Conservation (phyloP, 768 basidiomycete genomes). For the Tylopilus sp. region DNA sequence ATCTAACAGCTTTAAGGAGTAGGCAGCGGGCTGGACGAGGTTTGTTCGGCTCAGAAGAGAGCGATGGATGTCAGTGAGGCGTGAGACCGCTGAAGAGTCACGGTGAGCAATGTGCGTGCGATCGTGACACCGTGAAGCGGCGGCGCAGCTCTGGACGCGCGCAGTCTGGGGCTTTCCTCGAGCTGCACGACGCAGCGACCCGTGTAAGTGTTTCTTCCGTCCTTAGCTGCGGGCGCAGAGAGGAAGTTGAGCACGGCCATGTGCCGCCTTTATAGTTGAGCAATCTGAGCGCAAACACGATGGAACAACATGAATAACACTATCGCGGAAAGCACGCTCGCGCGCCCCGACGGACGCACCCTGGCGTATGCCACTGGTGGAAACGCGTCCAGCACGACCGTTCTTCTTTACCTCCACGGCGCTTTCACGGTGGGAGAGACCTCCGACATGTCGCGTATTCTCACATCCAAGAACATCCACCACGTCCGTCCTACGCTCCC, state of each 20-base stretch:
- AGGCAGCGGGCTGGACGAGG: background rate
- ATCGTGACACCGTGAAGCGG: no score
- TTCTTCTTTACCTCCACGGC: conserved; percentile 57
- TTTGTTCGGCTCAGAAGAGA: background rate
- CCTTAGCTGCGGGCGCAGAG: background rate
- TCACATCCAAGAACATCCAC: conserved; percentile 34
- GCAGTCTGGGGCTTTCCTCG: no score
- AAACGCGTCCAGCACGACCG: conserved; percentile 42
- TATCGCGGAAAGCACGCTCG: conserved; percentile 16
- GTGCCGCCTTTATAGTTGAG: background rate
- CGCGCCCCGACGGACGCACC: conserved; percentile 38
- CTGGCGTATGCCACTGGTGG: conserved; percentile 54
- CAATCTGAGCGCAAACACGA: no score
- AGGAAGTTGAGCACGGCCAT: background rate
- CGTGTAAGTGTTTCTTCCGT: no score
- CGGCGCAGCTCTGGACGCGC: background rate
- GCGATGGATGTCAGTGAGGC: background rate
- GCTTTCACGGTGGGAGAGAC: conserved; percentile 49
- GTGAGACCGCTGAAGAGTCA: background rate
- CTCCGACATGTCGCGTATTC: conserved; percentile 29
- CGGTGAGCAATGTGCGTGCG: no score
- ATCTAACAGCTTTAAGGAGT: background rate
- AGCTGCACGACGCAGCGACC: background rate
- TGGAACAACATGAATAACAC: background rate
- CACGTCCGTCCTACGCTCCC: conserved; percentile 51